A percentile compares a stretch with the other conserved stretches of the same genome.
Evolutionary conservation across 2,329 filamentous ascomycete species (phyloP).

Genomic region (Alternaria infectoria): DNA sequence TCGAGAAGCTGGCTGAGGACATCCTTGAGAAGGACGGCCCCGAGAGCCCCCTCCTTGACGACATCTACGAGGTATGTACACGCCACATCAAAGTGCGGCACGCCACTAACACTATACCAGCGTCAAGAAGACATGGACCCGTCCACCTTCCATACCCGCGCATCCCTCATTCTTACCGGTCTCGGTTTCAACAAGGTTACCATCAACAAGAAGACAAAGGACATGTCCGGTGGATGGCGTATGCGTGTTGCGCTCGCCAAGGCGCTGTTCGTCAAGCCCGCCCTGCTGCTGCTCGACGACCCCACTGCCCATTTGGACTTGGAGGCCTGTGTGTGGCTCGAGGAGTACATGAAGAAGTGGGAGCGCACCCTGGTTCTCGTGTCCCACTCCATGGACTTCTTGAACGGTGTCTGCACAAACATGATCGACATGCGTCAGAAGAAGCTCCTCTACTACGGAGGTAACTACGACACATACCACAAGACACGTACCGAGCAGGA

Average conservation of each 20-base stretch:
- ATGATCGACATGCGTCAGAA: conserved; percentile 98
- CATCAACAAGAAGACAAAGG: conserved; percentile 99
- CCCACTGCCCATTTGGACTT: conserved; percentile 99
- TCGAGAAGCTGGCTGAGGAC: conserved; percentile 88
- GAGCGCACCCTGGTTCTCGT: conserved; percentile 95
- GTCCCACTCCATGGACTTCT: conserved; percentile 97
- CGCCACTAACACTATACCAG: conserved; percentile 54
- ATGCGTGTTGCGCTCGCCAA: conserved; percentile 99
- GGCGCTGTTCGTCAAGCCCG: conserved; percentile 98
- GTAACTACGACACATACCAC: conserved; percentile 97
- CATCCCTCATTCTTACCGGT: conserved; percentile 96
- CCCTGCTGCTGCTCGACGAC: conserved; percentile 93
- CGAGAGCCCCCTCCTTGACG: conserved; percentile 86
- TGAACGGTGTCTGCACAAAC: conserved; percentile 97
- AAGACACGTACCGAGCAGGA: conserved; percentile 96
- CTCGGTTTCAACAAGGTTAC: conserved; percentile 98
- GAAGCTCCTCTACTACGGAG: conserved; percentile 94
- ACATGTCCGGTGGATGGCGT: conserved; percentile 99
- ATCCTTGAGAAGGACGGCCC: conserved; percentile 91
- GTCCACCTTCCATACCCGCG: conserved; percentile 93
- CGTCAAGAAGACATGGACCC: conserved; percentile 99
- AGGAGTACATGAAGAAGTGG: conserved; percentile 99
- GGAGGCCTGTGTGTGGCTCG: conserved; percentile 98
- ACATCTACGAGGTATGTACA: conserved; percentile 86
- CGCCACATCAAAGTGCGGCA: neutral